Evolutionary conservation across 2,329 filamentous ascomycete genomes (phyloP).

Genomic region (Alternaria triticimaculans): DNA sequence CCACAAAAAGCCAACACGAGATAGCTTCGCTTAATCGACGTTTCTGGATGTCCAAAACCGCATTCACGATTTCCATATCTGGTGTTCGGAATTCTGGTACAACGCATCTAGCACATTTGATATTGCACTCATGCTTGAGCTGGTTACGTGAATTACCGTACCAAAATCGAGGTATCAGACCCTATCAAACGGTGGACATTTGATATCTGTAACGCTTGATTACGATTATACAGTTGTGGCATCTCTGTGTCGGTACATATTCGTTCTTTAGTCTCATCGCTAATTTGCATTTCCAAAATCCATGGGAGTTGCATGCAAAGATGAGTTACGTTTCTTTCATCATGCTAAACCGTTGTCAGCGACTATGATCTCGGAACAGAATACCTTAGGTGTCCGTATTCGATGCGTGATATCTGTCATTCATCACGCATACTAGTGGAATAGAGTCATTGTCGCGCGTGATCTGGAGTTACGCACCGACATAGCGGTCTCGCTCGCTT

Average conservation of each 20-base stretch:
- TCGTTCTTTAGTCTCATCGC: not conserved
- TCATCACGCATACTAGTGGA: not conserved
- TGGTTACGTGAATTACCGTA: not conserved
- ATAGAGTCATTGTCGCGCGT: not conserved
- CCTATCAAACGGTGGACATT: not conserved
- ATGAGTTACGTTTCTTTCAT: not conserved
- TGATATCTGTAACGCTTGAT: not conserved
- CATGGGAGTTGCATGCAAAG: not conserved
- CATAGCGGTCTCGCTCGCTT: not conserved
- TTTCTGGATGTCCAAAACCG: not conserved
- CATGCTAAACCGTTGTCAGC: not conserved
- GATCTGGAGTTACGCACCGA: not conserved
- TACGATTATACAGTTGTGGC: not conserved
- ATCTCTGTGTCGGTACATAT: not conserved
- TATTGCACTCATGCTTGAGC: not conserved
- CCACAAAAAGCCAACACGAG: not conserved
- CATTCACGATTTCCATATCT: not conserved
- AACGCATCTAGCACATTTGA: not conserved
- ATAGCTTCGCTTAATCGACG: not conserved
- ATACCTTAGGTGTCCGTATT: not conserved
- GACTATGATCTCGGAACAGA: not conserved
- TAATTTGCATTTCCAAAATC: not conserved
- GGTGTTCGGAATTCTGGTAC: not conserved
- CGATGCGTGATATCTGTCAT: not conserved
- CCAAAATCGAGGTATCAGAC: not conserved